Conservation (phyloP, 768 basidiomycete genomes). For the Hericium rajendrae region DNA sequence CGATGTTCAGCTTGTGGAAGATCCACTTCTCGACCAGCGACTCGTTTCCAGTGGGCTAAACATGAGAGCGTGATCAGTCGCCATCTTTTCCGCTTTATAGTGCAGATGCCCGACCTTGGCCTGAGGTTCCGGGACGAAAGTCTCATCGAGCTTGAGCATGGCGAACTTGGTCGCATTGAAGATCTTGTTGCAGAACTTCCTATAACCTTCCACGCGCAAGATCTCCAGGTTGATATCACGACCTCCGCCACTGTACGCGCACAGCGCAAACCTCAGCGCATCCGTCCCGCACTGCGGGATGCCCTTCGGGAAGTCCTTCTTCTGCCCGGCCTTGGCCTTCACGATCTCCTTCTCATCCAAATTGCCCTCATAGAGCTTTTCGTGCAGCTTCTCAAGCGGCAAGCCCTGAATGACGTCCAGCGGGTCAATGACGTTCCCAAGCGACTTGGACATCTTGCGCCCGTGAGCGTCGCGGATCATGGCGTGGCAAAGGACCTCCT, state of each 20-base stretch:
- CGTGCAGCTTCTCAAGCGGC: slow-evolving; percentile 68
- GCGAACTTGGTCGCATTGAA: slow-evolving; percentile 99
- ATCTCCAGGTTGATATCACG: slow-evolving; percentile 98
- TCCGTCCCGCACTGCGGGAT: slow-evolving; percentile 99
- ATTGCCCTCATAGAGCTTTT: slow-evolving; percentile 84
- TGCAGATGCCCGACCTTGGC: slow-evolving; percentile 43
- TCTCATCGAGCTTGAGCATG: slow-evolving; percentile 89
- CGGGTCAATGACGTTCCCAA: slow-evolving; percentile 97
- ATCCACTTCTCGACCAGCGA: slow-evolving; percentile 93
- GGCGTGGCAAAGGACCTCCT: slow-evolving; percentile 93
- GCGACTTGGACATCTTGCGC: slow-evolving; percentile 96
- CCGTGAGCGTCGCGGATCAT: slow-evolving; percentile 99
- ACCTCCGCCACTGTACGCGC: slow-evolving; percentile 87
- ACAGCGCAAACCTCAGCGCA: slow-evolving; percentile 89
- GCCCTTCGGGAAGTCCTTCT: slow-evolving; percentile 98
- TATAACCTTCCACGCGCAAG: slow-evolving; percentile 90
- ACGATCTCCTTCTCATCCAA: slow-evolving; percentile 86
- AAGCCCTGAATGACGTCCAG: slow-evolving; percentile 89
- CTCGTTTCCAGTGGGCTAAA: slow-evolving; percentile 80
- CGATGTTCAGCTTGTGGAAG: slow-evolving; percentile 83
- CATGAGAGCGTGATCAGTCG: no score
- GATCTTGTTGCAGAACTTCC: slow-evolving; percentile 99
- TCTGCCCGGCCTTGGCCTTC: slow-evolving; percentile 91
- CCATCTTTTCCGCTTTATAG: no score
- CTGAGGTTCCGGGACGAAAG: slow-evolving; percentile 65